Conservation (phyloP, 164 flowering plant genomes). For the Sextonia rubra region DNA sequence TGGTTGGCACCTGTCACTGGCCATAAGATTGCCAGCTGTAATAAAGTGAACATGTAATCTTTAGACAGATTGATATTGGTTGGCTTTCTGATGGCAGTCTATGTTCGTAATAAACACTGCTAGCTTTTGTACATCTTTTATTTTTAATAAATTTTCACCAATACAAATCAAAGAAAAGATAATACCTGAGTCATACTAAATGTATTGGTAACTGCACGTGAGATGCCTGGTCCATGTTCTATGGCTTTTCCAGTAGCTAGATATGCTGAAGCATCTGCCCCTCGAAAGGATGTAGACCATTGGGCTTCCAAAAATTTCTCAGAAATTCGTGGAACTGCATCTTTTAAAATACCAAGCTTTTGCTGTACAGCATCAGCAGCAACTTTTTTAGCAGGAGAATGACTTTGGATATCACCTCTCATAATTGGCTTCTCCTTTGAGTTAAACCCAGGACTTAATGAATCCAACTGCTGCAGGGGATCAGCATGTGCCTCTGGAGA, state of each 20-base stretch:
- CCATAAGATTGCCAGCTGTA: background rate
- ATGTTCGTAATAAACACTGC: no score
- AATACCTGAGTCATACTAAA: conserved; percentile 48
- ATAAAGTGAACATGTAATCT: no score
- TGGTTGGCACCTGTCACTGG: background rate
- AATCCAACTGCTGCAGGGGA: conserved; percentile 38
- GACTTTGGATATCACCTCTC: conserved; percentile 37
- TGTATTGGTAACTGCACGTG: conserved; percentile 26
- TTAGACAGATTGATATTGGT: no score
- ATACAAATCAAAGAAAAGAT: background rate
- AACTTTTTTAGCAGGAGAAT: conserved; percentile 16
- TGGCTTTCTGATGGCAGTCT: no score
- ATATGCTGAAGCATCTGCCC: conserved; percentile 18
- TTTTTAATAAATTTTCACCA: no score
- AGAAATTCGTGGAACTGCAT: conserved; percentile 12
- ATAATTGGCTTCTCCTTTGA: conserved; percentile 38
- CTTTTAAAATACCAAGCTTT: conserved; percentile 25
- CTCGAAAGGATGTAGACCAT: conserved; percentile 21
- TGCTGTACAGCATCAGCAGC: conserved; percentile 27
- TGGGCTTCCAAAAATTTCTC: conserved; percentile 27
- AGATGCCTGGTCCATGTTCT: conserved; percentile 50
- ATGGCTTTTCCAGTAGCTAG: conserved; percentile 26
- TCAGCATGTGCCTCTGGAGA: conserved; percentile 36
- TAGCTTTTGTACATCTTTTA: no score
- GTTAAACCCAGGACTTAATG: conserved; percentile 23